phyloP scores from a whole-genome alignment of 1,139 yeast genomes.

The Taphrina flavorubra region DNA sequence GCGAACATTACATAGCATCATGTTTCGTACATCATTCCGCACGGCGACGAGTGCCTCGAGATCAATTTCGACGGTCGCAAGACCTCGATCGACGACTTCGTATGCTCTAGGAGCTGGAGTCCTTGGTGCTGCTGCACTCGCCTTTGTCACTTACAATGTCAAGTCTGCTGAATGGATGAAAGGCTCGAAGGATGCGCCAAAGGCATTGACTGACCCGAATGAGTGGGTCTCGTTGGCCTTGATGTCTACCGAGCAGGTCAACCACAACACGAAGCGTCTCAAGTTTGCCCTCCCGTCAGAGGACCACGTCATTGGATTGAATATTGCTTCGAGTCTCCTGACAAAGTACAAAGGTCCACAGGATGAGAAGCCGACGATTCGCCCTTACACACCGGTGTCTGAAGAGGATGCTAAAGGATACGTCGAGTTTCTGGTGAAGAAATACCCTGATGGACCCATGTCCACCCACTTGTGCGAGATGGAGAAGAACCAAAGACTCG shows the following conservation, averaged over 20 bases:
- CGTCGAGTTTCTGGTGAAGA: conserved; percentile 81
- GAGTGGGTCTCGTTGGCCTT: conserved; percentile 83
- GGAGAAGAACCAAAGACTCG: conserved; percentile 77
- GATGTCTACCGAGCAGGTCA: conserved; percentile 61
- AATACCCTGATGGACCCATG: conserved; percentile 83
- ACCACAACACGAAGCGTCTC: conserved; percentile 62
- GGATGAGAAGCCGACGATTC: conserved; percentile 85
- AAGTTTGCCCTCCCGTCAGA: conserved; percentile 71
- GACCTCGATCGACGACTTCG: conserved; percentile 5
- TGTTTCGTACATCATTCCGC: conserved; percentile 17
- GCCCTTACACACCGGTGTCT: conserved; percentile 95
- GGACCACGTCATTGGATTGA: conserved; percentile 77
- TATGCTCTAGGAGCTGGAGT: conserved; percentile 26
- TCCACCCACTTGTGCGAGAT: conserved; percentile 73
- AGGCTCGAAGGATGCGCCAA: conserved; percentile 30
- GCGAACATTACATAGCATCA: not conserved
- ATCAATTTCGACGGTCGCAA: conserved; percentile 12
- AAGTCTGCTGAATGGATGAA: conserved; percentile 35
- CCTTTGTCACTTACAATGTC: conserved; percentile 24
- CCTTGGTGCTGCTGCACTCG: conserved; percentile 33
- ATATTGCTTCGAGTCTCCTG: conserved; percentile 77
- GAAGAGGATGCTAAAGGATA: conserved; percentile 73
- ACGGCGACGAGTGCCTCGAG: conserved; percentile 5
- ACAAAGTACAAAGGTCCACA: conserved; percentile 75
- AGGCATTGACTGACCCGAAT: conserved; percentile 42